These are phyloP conservation scores for Cicer arietinum DNA, from an alignment of 306 rosid species.

Conservation along the genomic window DNA sequence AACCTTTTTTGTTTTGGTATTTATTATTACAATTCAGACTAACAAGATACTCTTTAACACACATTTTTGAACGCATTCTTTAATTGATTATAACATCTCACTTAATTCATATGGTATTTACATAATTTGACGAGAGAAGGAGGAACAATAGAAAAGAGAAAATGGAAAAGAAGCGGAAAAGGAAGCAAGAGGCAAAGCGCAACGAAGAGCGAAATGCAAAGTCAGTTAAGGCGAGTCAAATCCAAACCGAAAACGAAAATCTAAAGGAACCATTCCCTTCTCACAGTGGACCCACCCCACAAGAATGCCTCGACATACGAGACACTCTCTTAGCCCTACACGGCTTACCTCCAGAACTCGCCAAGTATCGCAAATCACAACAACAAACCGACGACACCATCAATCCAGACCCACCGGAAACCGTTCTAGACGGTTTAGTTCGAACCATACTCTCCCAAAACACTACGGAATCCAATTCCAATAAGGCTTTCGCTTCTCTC, in stretches of 20 bases:
- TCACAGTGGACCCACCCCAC: slow-evolving; percentile 60
- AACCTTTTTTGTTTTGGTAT: too few species aligned
- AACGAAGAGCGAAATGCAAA: slow-evolving; percentile 7
- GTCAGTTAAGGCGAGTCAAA: background rate
- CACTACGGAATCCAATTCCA: slow-evolving; percentile 68
- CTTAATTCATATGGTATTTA: too few species aligned
- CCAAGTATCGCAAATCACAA: slow-evolving; percentile 62
- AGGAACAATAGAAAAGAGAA: background rate
- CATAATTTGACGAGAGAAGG: too few species aligned
- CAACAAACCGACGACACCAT: slow-evolving; percentile 3
- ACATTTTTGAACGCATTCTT: too few species aligned
- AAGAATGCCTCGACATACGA: slow-evolving; percentile 63
- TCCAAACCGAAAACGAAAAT: background rate
- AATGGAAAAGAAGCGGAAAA: slow-evolving; percentile 47
- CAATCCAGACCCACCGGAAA: slow-evolving; percentile 46
- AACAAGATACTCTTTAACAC: too few species aligned
- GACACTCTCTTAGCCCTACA: slow-evolving; percentile 70
- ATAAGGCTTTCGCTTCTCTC: slow-evolving; percentile 76
- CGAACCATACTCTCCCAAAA: slow-evolving; percentile 87
- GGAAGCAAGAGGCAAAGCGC: slow-evolving; percentile 25
- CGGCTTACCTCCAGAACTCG: slow-evolving; percentile 79
- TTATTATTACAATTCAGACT: too few species aligned
- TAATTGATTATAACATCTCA: too few species aligned
- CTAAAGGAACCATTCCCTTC: slow-evolving; percentile 60
- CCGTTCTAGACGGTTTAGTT: slow-evolving; percentile 83